These are phyloP conservation scores for Alnus rubra DNA, from an alignment of 306 rosid species.

Conservation along the genomic window DNA sequence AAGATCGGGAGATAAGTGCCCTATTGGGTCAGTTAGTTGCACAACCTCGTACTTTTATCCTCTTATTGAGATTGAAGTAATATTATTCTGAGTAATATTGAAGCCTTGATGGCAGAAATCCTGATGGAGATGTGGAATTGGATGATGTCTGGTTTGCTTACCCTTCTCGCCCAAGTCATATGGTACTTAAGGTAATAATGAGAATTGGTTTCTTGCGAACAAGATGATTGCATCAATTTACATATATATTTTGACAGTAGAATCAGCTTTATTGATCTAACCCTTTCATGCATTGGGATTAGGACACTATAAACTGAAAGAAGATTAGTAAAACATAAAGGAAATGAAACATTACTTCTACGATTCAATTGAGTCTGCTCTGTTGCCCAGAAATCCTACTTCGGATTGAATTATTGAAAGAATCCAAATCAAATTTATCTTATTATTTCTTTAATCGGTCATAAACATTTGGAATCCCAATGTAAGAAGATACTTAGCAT, in stretches of 20 bases:
- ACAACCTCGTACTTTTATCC: background rate
- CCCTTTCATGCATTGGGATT: background rate
- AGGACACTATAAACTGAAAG: background rate
- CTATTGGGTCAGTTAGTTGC: constrained; percentile 28
- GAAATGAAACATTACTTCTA: background rate
- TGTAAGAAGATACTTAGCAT: background rate
- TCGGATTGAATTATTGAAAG: background rate
- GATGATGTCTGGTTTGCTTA: constrained; percentile 54
- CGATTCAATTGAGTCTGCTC: background rate
- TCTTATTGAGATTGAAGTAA: background rate
- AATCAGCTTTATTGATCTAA: background rate
- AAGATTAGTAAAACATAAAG: background rate
- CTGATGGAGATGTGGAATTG: constrained; percentile 48
- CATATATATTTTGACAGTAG: background rate
- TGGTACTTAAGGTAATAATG: constrained; percentile 40
- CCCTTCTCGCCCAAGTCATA: constrained; percentile 50
- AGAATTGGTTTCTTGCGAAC: background rate
- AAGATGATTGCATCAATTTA: background rate
- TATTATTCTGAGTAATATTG: background rate
- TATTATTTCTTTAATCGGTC: background rate
- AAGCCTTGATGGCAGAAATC: constrained; percentile 31
- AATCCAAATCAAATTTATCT: background rate
- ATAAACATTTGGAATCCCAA: background rate
- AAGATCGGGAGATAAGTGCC: constrained; percentile 43
- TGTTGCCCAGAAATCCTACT: background rate